Conservation (phyloP, 148 eudicot genomes). For the Selenicereus undatus region DNA sequence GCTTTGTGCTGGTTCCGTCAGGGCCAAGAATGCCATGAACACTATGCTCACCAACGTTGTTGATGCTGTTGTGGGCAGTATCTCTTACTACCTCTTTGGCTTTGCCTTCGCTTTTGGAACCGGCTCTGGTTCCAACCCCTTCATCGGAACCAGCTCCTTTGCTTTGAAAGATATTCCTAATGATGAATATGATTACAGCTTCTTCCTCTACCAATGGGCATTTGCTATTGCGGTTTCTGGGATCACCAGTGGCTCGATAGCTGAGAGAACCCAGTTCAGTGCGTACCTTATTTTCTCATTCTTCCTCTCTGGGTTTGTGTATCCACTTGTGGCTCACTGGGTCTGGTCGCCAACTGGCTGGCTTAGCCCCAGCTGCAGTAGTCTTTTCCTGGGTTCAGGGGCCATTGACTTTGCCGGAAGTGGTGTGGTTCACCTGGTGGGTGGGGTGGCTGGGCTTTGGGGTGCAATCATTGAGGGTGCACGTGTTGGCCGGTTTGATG, state of each 20-base stretch:
- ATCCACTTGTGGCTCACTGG: constrained; percentile 78
- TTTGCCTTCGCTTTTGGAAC: constrained; percentile 73
- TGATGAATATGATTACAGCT: constrained; percentile 46
- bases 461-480: constrained; percentile 66
- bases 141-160: constrained; percentile 55
- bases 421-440: constrained; percentile 77
- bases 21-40: constrained; percentile 82
- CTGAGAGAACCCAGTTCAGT: constrained; percentile 71
- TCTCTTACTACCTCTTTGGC: constrained; percentile 71
- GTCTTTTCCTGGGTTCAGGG: constrained; percentile 53
- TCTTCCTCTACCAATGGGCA: constrained; percentile 82
- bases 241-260: constrained; percentile 73
- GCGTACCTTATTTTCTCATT: constrained; percentile 64
- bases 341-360: constrained; percentile 67
- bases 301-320: constrained; percentile 64
- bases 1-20: constrained; percentile 82
- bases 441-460: constrained; percentile 71
- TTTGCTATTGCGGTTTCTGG: constrained; percentile 83
- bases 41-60: constrained; percentile 78
- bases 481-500: constrained; percentile 72
- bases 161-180: constrained; percentile 53
- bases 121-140: constrained; percentile 54
- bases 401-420: constrained; percentile 79
- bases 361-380: constrained; percentile 42
- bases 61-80: constrained; percentile 70